Evolutionary conservation across 371 early-diverging fungal genomes (phyloP), one percentile per base, ranked within the genome.

Genomic region (Gilbertella persicaria): DNA sequence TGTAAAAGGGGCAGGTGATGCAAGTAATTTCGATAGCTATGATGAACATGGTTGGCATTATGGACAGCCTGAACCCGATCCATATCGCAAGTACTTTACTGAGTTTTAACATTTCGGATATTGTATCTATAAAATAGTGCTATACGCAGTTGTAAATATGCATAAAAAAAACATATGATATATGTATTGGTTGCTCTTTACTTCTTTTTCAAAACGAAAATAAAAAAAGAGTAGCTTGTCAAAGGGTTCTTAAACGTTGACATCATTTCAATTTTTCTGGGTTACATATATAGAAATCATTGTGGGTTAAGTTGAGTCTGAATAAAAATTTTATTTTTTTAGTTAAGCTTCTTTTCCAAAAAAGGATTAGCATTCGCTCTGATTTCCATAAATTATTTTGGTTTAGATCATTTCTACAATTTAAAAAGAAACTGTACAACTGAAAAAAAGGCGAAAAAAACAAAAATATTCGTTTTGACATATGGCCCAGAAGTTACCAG

Each of bases 1-100:
- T 9, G 71, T 91, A 33, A 71, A 76, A 39, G 78, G 82, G 29
- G 91, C 85, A 19, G 95, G 93, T 24, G 98, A 96, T 64, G 84
- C 95, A 6, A 87, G 91, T 67, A 91, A 94, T 77, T 97, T 93
- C 82, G 97, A 96, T 69, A 64, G 72, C 39, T 96, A 95, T 64
- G 90, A 89, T 0, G 97, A 91, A 64, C 85, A 84, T 51, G 67
- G 75, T 17, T 85, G 66, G 23, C 66, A 66, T 38, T 80, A 80
- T 53, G 83, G 83, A 5, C 37, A 26, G 48, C 36, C 45, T 41
- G 58, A 62, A 37, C 47, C 55, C 17, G 67, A 66, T 52, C 62
- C 67, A 20, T 62, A 55, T 51, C 45, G 62, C 24, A 58, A 65
- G 30, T 64, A 58, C 26, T 64, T 64, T 51, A 54, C 64, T 19